Conservation (phyloP, 2,329 filamentous ascomycete species). For the Calonectria pauciramosa region DNA sequence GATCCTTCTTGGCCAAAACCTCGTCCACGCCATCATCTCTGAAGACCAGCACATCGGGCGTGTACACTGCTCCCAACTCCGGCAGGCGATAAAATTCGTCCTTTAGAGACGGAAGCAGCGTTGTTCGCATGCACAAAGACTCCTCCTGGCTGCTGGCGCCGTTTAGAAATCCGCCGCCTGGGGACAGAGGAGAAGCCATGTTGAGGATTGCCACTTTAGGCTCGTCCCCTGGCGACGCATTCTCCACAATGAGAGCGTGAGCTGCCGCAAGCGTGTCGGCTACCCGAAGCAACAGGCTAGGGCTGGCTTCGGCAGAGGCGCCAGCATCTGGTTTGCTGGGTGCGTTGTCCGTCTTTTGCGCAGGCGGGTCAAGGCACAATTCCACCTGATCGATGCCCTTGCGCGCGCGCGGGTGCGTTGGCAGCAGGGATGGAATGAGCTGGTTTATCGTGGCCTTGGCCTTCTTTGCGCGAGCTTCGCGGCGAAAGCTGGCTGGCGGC, state of each 20-base stretch:
- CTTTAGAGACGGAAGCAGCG: slow-evolving; percentile 69
- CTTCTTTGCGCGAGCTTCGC: slow-evolving; percentile 64
- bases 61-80: slow-evolving; percentile 68
- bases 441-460: slow-evolving; percentile 71
- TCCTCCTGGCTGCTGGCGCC: slow-evolving; percentile 74
- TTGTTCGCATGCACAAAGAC: slow-evolving; percentile 72
- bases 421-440: slow-evolving; percentile 62
- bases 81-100: slow-evolving; percentile 73
- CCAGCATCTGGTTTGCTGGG: not conserved
- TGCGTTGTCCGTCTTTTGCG: not conserved
- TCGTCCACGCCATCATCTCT: slow-evolving; percentile 51
- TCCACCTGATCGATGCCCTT: slow-evolving; percentile 66
- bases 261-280: slow-evolving; percentile 69
- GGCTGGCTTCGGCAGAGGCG: slow-evolving; percentile 12
- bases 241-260: slow-evolving; percentile 26
- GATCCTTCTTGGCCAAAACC: slow-evolving; percentile 59
- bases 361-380: slow-evolving; percentile 55
- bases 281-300: slow-evolving; percentile 60
- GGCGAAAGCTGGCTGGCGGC: slow-evolving; percentile 43
- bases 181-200: slow-evolving; percentile 73
- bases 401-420: slow-evolving; percentile 64
- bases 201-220: slow-evolving; percentile 68
- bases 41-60: slow-evolving; percentile 72
- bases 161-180: slow-evolving; percentile 72
- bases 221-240: not conserved